These are phyloP conservation scores for Solanum hybrid DNA, from an alignment of 305 asterid genomes.

Conservation along the genomic window DNA sequence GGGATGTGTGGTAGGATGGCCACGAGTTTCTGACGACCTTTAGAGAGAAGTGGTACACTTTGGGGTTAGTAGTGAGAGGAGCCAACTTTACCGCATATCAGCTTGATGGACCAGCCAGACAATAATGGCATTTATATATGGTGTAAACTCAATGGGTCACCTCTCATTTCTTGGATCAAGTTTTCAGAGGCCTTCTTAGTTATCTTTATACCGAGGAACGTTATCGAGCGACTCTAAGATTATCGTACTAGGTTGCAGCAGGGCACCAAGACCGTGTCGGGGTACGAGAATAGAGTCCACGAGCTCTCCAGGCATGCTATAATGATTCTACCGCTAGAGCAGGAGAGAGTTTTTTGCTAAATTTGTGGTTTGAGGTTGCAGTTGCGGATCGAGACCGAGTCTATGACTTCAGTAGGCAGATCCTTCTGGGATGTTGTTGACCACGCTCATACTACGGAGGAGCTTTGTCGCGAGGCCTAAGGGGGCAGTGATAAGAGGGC, in stretches of 20 bases:
- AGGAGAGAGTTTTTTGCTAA: too few species aligned
- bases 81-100: neutral
- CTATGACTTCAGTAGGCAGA: neutral
- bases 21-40: neutral
- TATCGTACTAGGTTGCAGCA: neutral
- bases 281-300: neutral
- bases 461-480: neutral
- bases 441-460: neutral
- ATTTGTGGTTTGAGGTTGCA: too few species aligned
- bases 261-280: neutral
- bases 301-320: neutral
- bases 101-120: neutral
- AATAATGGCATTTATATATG: neutral
- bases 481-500: neutral
- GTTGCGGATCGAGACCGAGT: too few species aligned
- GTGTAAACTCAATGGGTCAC: neutral
- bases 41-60: neutral
- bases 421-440: neutral
- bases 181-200: neutral
- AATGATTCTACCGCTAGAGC: too few species aligned
- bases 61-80: neutral
- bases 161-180: neutral
- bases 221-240: neutral
- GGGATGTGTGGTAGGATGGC: neutral
- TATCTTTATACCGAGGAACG: neutral